Base-by-base conservation (phyloP, 176 grass and related monocot species). In the Carex scoparia region DNA sequence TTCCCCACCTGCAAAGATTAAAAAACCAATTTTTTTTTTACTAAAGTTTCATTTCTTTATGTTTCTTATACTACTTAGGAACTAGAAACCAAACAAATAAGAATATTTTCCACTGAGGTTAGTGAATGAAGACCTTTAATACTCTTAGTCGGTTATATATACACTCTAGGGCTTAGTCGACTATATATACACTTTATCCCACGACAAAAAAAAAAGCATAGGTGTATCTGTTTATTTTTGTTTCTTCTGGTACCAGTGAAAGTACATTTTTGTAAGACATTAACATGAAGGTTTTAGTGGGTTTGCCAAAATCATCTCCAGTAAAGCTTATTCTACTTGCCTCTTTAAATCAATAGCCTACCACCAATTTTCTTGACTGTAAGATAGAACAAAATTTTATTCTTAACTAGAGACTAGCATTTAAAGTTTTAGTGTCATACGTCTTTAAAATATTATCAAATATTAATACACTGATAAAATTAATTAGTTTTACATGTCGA, bases 1-100 rank as follows among this genome's bases (percentile, higher is more conserved):
- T 95, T 98, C n/a, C 84, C 83, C 15, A 75, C 87, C 95, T 98
- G 86, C 53, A 79, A 88, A 51, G 83, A 8, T 16, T 10, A 71
- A 73, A 71, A 16, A 23, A 23, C 23, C 23, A 23, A 23, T 23
- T 23, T 23, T 23, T 23, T 31, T 55, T 54, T 77, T 56, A 56
- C 49, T 8, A 5, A 77, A 32, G 27, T 32, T 30, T 77, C 33
- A 1, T 81, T 79, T 81, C 10, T 81, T 33, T 80, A 4, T 54
- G 27, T 61, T 79, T 53, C 23, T 33, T 58, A 61, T 35, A 28
- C 1, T 23, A 63, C 16, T 1, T 12, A 6, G 12, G 28, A 51
- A 53, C 40, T 15, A 28, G 5, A 53, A 67, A 53, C 9, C 42
- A 40, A 40, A 61, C 15, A 16, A 62, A 62, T 6, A 38, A 42